Conservation (phyloP, 495 filamentous ascomycete genomes). For the Penicillium verhagenii region DNA sequence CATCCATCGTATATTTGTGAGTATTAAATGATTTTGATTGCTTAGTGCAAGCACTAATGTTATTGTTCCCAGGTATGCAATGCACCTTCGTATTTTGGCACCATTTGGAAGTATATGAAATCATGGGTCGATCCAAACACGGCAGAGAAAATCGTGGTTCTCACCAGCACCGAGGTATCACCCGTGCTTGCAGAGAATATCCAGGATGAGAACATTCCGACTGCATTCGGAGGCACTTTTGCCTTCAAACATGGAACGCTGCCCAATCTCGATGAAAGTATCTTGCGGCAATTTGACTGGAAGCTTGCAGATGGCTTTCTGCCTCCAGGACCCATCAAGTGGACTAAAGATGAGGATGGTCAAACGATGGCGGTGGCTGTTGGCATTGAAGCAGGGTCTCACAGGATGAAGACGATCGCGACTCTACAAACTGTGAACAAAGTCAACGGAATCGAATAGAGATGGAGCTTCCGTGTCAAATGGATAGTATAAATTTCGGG, state of each 20-base stretch:
- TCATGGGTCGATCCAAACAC: slow-evolving; percentile 27
- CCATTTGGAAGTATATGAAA: slow-evolving; percentile 28
- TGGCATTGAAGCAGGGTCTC: slow-evolving; percentile 5
- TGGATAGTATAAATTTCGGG: too few relatives aligned
- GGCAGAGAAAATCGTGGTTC: slow-evolving; percentile 25
- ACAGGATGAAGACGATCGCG: neutral
- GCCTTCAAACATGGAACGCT: slow-evolving; percentile 23
- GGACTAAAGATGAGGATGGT: slow-evolving; percentile 13
- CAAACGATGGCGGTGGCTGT: slow-evolving; percentile 20
- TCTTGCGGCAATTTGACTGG: slow-evolving; percentile 15
- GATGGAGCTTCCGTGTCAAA: too few relatives aligned
- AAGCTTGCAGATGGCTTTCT: slow-evolving; percentile 1
- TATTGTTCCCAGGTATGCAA: slow-evolving; percentile 24
- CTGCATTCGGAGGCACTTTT: slow-evolving; percentile 21
- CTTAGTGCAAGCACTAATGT: neutral
- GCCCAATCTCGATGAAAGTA: slow-evolving; percentile 20
- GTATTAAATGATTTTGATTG: slow-evolving; percentile 1
- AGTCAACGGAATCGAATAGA: too few relatives aligned
- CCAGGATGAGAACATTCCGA: slow-evolving; percentile 24
- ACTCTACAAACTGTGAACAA: neutral
- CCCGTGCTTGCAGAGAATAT: slow-evolving; percentile 17
- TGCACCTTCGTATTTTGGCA: slow-evolving; percentile 24
- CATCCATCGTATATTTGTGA: slow-evolving; percentile 27
- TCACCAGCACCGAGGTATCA: slow-evolving; percentile 16
- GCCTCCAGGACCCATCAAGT: slow-evolving; percentile 29